Conservation (phyloP, 208 protist species). For the Herpetomonas samuelpessoai region DNA sequence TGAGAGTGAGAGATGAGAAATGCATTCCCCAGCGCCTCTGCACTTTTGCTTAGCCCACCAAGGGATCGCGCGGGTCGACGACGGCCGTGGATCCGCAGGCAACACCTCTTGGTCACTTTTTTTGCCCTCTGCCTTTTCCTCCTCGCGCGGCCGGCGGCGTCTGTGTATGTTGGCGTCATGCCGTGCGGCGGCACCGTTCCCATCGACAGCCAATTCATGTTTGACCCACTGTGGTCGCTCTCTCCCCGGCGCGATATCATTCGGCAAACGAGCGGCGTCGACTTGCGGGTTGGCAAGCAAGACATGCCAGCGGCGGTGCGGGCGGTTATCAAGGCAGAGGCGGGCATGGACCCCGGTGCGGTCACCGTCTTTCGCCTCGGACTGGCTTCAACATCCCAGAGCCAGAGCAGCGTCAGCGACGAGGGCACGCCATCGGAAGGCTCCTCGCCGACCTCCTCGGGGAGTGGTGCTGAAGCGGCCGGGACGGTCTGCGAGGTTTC, state of each 20-base stretch:
- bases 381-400: not conserved
- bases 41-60: too few relatives aligned
- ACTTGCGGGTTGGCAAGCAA: slow-evolving; percentile 22
- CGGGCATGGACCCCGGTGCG: slow-evolving; percentile 25
- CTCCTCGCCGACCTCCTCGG: not conserved
- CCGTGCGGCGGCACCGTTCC: slow-evolving; percentile 50
- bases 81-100: not conserved
- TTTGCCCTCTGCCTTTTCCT: slow-evolving; percentile 9
- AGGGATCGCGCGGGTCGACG: too few relatives aligned
- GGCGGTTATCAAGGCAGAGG: slow-evolving; percentile 27
- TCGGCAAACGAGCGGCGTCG: slow-evolving; percentile 10
- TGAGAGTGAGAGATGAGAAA: too few relatives aligned
- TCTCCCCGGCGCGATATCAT: slow-evolving; percentile 10
- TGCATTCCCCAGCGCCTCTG: too few relatives aligned
- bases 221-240: slow-evolving; percentile 44
- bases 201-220: slow-evolving; percentile 52
- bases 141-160: not conserved
- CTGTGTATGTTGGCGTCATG: slow-evolving; percentile 21
- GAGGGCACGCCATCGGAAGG: not conserved
- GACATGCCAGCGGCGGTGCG: slow-evolving; percentile 1
- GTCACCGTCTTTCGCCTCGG: slow-evolving; percentile 43
- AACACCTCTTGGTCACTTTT: slow-evolving; percentile 9
- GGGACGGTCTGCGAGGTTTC: slow-evolving; percentile 15
- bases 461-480: not conserved
- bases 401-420: not conserved